Base-by-base conservation (phyloP, 495 filamentous ascomycete genomes). In the Penicillium antarcticum region DNA sequence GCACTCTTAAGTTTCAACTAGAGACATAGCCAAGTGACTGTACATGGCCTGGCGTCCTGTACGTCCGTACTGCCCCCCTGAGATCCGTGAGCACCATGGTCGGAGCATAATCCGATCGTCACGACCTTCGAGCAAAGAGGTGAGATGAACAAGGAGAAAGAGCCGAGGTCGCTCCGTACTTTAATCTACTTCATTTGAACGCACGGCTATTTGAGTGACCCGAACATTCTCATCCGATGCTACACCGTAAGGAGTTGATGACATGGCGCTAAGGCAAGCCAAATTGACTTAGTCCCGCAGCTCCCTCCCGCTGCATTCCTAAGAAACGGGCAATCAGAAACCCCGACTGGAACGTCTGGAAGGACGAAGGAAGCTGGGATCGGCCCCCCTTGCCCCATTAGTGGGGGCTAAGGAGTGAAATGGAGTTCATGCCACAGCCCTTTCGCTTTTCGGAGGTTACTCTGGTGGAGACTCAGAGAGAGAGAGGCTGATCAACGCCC, bases 211-310 rank as follows among this genome's bases (percentile, higher is more conserved):
- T 26, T 40, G 29, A 11, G 47, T 32, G 39, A 58, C 24, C 44
- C 46, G 39, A 44, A 55, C 58, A 53, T 58, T 43, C 38, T 41
- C 53, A 51, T 26, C 48, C 38, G 45, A 55, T 57, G 53, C 50
- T 59, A 62, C 62, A 62, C 62, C 56, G 59, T 60, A 55, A 59
- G 48, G 51, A 56, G 53, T 29, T 54, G 53, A 52, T 65, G 62
- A 65, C 59, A 62, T 65, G 56, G 42, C 56, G 40, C 62, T 62
- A 65, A 60, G 13, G 51, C 51, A 65, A 60, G 58, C 59, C 60
- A 65, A 57, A 37, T 60, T 48, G 46, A 47, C 35, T 52, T 45
- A 50, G 51, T 8, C 51, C 59, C 53, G 50, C 50, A 59, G 54
- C 48, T 63, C 47, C 26, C 44, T 52, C 29, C 60, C 58, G 57